These are phyloP conservation scores for Nadsonia fulvescens DNA, from an alignment of 805 yeast genomes.

Conservation along the genomic window DNA sequence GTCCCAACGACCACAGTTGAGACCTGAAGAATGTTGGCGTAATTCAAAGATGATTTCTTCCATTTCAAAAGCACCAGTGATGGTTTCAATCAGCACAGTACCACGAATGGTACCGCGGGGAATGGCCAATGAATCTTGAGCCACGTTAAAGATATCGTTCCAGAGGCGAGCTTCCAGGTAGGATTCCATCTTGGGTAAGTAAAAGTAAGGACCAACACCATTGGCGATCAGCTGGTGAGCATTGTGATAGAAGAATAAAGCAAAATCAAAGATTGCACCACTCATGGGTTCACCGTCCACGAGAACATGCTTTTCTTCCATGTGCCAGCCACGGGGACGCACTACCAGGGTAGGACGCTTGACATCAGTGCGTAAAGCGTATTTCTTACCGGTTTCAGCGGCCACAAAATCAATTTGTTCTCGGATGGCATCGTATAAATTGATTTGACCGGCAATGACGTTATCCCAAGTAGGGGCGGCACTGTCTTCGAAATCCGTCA, in stretches of 20 bases:
- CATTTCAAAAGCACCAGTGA: slow-evolving; percentile 57
- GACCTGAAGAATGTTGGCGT: slow-evolving; percentile 48
- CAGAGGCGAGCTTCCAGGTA: slow-evolving; percentile 55
- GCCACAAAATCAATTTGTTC: slow-evolving; percentile 25
- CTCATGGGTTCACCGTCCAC: slow-evolving; percentile 49
- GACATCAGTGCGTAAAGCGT: slow-evolving; percentile 16
- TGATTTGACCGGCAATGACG: slow-evolving; percentile 47
- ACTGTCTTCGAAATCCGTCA: slow-evolving; percentile 61
- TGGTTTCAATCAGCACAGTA: slow-evolving; percentile 50
- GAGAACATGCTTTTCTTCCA: slow-evolving; percentile 40
- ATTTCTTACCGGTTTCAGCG: slow-evolving; percentile 18
- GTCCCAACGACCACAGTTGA: slow-evolving; percentile 64
- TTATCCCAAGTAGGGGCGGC: slow-evolving; percentile 53
- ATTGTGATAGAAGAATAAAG: slow-evolving; percentile 47
- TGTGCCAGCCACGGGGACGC: slow-evolving; percentile 53
- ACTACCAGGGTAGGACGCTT: slow-evolving; percentile 31
- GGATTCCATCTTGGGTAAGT: slow-evolving; percentile 58
- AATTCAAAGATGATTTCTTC: slow-evolving; percentile 58
- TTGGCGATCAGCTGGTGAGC: slow-evolving; percentile 34
- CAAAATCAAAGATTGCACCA: slow-evolving; percentile 51
- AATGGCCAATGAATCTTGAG: slow-evolving; percentile 41
- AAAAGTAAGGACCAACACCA: slow-evolving; percentile 56
- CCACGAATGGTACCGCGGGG: slow-evolving; percentile 53
- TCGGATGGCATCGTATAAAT: slow-evolving; percentile 48
- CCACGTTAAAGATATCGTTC: slow-evolving; percentile 45